Evolutionary conservation across 441 rosid species (phyloP).

Genomic region (Croton setiger): DNA sequence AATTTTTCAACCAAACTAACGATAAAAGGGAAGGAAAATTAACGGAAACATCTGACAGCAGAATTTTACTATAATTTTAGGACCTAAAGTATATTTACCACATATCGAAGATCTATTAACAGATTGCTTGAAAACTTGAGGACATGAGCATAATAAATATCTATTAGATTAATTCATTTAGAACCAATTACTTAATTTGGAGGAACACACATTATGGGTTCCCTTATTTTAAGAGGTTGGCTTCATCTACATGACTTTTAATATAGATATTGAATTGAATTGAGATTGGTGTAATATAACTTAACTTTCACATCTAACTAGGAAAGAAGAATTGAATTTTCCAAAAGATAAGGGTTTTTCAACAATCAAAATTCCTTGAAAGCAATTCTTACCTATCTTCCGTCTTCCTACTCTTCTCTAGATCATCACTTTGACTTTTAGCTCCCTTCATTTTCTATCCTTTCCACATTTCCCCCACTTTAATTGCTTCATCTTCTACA

Average conservation of each 20-base stretch:
- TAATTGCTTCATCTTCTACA: neutral
- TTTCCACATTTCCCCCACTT: no score
- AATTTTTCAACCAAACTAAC: no score
- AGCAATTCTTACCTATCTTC: conserved; percentile 21
- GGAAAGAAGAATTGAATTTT: neutral
- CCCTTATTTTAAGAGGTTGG: neutral
- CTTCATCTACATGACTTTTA: neutral
- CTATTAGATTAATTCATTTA: neutral
- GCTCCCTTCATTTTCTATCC: neutral
- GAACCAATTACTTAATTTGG: neutral
- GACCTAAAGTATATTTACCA: no score
- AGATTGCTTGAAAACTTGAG: no score
- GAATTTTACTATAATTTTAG: no score
- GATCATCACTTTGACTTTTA: conserved; percentile 13
- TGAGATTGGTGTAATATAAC: neutral
- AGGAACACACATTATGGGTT: neutral
- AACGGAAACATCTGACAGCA: no score
- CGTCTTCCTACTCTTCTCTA: neutral
- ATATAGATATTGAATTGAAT: neutral
- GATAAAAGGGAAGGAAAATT: no score
- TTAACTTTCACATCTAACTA: conserved; percentile 18
- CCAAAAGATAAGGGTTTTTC: conserved; percentile 3
- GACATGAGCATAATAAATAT: no score
- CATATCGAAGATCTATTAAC: no score
- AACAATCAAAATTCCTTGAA: conserved; percentile 18